phyloP scores from a whole-genome alignment of 192 early-diverging fungal genomes.

The Obelidium mucronatum region DNA sequence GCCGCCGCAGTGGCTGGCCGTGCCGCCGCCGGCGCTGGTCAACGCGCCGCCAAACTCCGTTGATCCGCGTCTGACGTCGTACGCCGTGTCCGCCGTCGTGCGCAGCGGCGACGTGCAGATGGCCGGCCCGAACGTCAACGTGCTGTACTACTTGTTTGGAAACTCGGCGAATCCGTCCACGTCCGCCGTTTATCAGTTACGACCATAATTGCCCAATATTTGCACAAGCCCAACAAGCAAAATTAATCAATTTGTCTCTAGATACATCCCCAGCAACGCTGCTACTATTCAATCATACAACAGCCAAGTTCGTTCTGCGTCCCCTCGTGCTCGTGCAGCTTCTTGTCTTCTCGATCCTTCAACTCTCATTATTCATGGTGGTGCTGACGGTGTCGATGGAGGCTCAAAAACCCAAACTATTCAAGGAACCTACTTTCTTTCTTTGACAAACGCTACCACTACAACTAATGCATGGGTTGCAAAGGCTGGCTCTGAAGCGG shows the following conservation, averaged over 20 bases:
- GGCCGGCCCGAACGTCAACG: background rate
- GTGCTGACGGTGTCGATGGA: background rate
- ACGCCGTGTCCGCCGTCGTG: background rate
- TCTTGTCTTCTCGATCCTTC: conserved; percentile 12
- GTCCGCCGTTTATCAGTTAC: conserved; percentile 25
- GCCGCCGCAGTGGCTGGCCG: background rate
- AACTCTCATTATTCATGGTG: conserved; percentile 28
- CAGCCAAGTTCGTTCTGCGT: background rate
- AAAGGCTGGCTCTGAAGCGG: background rate
- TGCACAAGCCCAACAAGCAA: background rate
- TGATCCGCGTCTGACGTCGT: conserved; percentile 12
- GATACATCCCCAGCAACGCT: background rate
- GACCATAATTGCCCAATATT: background rate
- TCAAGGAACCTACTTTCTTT: conserved; percentile 7
- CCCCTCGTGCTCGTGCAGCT: background rate
- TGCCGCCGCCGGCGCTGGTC: background rate
- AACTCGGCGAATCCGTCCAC: conserved; percentile 10
- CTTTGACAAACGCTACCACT: background rate
- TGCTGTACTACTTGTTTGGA: conserved; percentile 4
- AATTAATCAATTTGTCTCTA: background rate
- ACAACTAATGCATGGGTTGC: background rate
- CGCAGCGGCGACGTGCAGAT: background rate
- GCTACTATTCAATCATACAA: background rate
- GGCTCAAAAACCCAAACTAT: background rate
- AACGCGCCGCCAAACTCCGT: background rate